phyloP scores from a whole-genome alignment of 768 basidiomycete genomes.

The Leccinum subtestaceum region DNA sequence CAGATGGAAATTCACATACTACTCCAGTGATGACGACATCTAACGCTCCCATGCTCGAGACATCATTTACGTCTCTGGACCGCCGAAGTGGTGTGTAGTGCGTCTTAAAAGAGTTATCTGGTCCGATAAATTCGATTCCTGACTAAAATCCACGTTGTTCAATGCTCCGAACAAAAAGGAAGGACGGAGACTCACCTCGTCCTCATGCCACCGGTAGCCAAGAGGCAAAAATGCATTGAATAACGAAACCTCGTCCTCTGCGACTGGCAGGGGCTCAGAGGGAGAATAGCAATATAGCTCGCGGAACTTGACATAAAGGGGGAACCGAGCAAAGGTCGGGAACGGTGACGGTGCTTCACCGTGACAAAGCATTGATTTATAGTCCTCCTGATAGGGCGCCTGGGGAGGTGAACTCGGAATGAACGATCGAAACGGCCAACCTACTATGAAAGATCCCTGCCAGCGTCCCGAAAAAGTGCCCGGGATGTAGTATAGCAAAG shows the following conservation, averaged over 20 bases:
- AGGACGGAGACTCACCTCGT: constrained; percentile 19
- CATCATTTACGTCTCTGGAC: constrained; percentile 14
- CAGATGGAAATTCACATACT: constrained; percentile 32
- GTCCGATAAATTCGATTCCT: constrained; percentile 32
- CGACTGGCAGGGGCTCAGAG: constrained; percentile 33
- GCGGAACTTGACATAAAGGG: constrained; percentile 47
- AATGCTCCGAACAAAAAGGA: neutral
- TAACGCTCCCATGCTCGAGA: constrained; percentile 20
- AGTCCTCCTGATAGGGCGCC: constrained; percentile 40
- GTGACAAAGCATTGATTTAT: constrained; percentile 36
- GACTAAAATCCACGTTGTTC: constrained; percentile 13
- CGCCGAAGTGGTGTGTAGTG: constrained; percentile 38
- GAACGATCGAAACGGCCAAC: constrained; percentile 11
- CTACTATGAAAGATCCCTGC: constrained; percentile 49
- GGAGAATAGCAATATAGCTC: constrained; percentile 45
- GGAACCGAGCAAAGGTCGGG: constrained; percentile 38
- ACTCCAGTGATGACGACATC: constrained; percentile 56
- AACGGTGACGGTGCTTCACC: constrained; percentile 35
- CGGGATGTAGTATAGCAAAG: constrained; percentile 35
- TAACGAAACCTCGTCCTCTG: constrained; percentile 35
- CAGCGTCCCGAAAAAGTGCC: constrained; percentile 47
- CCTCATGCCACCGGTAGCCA: constrained; percentile 35
- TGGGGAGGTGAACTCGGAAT: constrained; percentile 18
- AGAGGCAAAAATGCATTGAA: constrained; percentile 48
- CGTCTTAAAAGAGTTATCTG: constrained; percentile 34